Conservation (phyloP, 192 early-diverging fungal genomes). For the Dissophora globulifera region DNA sequence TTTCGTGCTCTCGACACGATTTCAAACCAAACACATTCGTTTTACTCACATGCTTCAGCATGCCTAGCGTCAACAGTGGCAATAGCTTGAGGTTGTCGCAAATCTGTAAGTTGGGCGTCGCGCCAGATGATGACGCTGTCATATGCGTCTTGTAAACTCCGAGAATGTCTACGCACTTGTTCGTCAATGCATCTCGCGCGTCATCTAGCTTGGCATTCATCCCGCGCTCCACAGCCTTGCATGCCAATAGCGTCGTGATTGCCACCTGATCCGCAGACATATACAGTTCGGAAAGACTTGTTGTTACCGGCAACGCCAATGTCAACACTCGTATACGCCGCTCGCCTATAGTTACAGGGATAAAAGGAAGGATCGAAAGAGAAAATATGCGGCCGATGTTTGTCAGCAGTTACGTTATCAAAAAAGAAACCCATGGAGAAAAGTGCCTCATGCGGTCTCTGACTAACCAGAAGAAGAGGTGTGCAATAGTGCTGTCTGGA, state of each 20-base stretch:
- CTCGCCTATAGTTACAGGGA: conserved; percentile 58
- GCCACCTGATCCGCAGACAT: conserved; percentile 86
- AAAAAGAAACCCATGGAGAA: no score
- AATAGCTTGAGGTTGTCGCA: conserved; percentile 88
- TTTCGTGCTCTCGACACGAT: no score
- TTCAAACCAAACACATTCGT: no score
- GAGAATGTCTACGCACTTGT: conserved; percentile 90
- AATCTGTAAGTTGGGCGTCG: conserved; percentile 82
- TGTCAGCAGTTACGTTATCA: no score
- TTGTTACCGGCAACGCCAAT: conserved; percentile 87
- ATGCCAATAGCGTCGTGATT: conserved; percentile 81
- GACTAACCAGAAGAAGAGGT: conserved; percentile 77
- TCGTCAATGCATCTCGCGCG: conserved; percentile 90
- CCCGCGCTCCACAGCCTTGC: conserved; percentile 92
- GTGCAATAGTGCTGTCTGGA: conserved; percentile 95
- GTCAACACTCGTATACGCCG: conserved; percentile 95
- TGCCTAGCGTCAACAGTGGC: conserved; percentile 82
- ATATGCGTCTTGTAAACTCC: conserved; percentile 88
- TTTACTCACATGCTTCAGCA: conserved; percentile 87
- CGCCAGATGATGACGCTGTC: conserved; percentile 72
- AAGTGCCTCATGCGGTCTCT: no score
- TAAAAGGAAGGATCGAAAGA: neutral
- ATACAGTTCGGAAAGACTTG: conserved; percentile 83
- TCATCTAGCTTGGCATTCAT: conserved; percentile 90
- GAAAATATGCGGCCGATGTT: no score